Evolutionary conservation across 805 yeast species (phyloP), one percentile per base, ranked within the genome.

Genomic region (Wickerhamomyces sydowiorum): DNA sequence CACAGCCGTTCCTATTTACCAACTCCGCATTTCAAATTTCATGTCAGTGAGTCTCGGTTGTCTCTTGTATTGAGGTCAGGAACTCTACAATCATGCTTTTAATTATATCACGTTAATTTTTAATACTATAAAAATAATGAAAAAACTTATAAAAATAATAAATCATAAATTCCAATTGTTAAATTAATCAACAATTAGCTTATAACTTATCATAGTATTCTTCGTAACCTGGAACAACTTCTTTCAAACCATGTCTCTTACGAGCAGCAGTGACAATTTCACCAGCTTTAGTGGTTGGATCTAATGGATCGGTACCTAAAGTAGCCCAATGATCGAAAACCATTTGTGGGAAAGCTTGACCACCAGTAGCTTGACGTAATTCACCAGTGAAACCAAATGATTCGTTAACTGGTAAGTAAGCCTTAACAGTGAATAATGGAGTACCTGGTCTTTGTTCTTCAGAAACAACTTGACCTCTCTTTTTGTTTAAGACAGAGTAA

Each of bases 381-480:
- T 90, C 96, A 80, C 95, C 93, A 64, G 96, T 85, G 96, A 91
- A 91, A 86, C 99, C 99, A 85, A 93, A 91, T 47, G 99, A 91
- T 82, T 93, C 99, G 78, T 91, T 93, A 62, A 91, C 97, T 72
- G 99, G 99, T 78, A 91, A 82, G 96, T 89, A 86, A 65, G 99
- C 99, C 88, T 91, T 93, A 74, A 91, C 95, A 65, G 96, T 89
- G 83, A 93, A 93, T 80, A 93, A 82, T 76, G 99, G 98, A 62
- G 99, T 91, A 85, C 99, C 99, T 74, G 98, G 98, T 79, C 97
- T 90, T 80, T 91, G 99, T 79, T 90, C 96, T 80, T 91, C 98
- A 67, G 96, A 88, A 69, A 91, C 70, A 66, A 91, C 98, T 80
- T 91, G 97, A 78, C 99, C 99, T 86, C 99, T 91, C 90, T 84